Conservation (phyloP, 306 rosid genomes). For the Phaseolus lunatus region DNA sequence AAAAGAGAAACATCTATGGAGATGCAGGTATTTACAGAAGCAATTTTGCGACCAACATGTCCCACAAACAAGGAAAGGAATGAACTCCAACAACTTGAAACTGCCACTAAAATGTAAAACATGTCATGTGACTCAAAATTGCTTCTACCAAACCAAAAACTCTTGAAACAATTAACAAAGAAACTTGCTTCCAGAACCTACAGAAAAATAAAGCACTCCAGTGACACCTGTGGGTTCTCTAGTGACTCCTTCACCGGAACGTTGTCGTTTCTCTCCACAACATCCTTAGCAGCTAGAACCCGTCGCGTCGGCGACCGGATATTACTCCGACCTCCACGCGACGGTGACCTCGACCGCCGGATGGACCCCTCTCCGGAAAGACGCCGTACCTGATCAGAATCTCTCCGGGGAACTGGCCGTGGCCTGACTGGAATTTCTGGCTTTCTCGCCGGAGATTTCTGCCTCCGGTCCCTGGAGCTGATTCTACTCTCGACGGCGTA, state of each 20-base stretch:
- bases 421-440: slow-evolving; percentile 46
- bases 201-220: slow-evolving; percentile 96
- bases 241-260: slow-evolving; percentile 64
- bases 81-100: slow-evolving; percentile 22
- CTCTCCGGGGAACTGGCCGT: slow-evolving; percentile 51
- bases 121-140: slow-evolving; percentile 34
- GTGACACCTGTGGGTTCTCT: slow-evolving; percentile 74
- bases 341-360: slow-evolving; percentile 73
- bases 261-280: slow-evolving; percentile 45
- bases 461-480: slow-evolving; percentile 52
- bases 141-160: slow-evolving; percentile 30
- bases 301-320: slow-evolving; percentile 45
- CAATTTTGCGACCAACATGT: neutral
- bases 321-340: slow-evolving; percentile 55
- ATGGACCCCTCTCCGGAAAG: slow-evolving; percentile 51
- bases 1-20: neutral
- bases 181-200: slow-evolving; percentile 50
- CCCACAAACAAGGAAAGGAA: neutral
- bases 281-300: slow-evolving; percentile 29
- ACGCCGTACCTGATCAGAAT: slow-evolving; percentile 50
- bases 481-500: slow-evolving; percentile 49
- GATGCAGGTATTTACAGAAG: slow-evolving; percentile 31
- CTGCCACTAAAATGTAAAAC: slow-evolving; percentile 1
- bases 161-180: neutral
- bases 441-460: slow-evolving; percentile 50